Evolutionary conservation across 1,284 basidiomycete genomes (phyloP).

Genomic region (Sanghuangporus weigelae): DNA sequence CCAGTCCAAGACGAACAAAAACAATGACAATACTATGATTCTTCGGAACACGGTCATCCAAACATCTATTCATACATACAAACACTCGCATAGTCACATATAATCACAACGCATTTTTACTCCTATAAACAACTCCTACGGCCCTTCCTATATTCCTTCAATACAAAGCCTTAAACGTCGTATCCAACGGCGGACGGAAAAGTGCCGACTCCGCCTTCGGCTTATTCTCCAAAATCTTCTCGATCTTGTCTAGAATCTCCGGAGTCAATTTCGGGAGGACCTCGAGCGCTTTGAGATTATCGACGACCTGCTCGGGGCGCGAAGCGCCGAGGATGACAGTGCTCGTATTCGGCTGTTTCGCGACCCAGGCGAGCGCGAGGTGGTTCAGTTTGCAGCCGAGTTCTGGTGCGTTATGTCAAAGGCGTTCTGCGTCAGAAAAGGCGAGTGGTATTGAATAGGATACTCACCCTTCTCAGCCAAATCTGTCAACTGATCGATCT

Average conservation of each 20-base stretch:
- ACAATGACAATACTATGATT: neutral
- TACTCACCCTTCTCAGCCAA: conserved; percentile 43
- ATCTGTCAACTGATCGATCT: conserved; percentile 62
- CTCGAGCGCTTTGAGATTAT: conserved; percentile 68
- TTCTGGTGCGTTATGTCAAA: conserved; percentile 32
- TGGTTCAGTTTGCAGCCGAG: conserved; percentile 52
- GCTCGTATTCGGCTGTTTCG: conserved; percentile 54
- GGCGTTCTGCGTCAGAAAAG: conserved; percentile 10
- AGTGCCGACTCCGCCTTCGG: conserved; percentile 30
- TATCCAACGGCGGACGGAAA: neutral
- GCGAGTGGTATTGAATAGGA: conserved; percentile 20
- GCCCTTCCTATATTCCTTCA: neutral
- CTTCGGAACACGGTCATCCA: neutral
- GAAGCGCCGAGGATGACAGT: conserved; percentile 61
- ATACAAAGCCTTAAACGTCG: neutral
- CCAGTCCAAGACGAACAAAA: neutral
- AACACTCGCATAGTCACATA: neutral
- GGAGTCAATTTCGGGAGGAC: conserved; percentile 65
- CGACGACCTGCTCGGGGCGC: conserved; percentile 53
- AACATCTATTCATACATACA: neutral
- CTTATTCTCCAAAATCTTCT: conserved; percentile 55
- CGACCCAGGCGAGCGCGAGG: conserved; percentile 70
- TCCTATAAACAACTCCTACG: neutral
- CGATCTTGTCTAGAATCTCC: conserved; percentile 60
- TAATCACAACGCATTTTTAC: neutral